Evolutionary conservation across 352 stramenopile species (phyloP).

Genomic region (Globisporangium paddicum): DNA sequence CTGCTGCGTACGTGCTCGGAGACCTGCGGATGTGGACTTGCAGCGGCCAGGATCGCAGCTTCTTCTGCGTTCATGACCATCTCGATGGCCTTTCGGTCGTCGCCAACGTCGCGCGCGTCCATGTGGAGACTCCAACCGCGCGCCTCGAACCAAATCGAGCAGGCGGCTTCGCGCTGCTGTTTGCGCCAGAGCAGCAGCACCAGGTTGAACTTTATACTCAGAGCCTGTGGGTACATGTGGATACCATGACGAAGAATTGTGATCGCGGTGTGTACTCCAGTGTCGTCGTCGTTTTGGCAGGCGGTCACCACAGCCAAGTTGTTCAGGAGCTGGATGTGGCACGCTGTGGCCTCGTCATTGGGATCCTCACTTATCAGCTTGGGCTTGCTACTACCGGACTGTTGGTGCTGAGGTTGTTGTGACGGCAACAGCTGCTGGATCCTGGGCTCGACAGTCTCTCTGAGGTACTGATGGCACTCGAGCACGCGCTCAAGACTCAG

Average conservation of each 20-base stretch:
- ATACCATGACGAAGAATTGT: constrained; percentile 37
- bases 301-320: constrained; percentile 59
- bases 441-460: constrained; percentile 24
- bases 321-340: constrained; percentile 64
- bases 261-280: constrained; percentile 29
- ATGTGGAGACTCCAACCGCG: constrained; percentile 45
- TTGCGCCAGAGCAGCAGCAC: constrained; percentile 70
- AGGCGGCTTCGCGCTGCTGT: constrained; percentile 38
- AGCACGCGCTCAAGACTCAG: constrained; percentile 69
- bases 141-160: constrained; percentile 61
- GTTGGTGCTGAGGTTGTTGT: constrained; percentile 5
- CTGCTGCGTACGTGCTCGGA: constrained; percentile 38
- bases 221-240: constrained; percentile 30
- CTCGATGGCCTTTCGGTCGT: constrained; percentile 18
- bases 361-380: not conserved
- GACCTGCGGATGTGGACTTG: constrained; percentile 12
- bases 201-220: constrained; percentile 67
- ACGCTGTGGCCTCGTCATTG: constrained; percentile 30
- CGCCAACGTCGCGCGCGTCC: constrained; percentile 17
- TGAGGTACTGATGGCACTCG: constrained; percentile 46
- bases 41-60: constrained; percentile 18
- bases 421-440: not conserved
- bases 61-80: constrained; percentile 18
- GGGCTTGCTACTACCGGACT: not conserved
- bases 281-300: constrained; percentile 20